Evolutionary conservation across 345 rosid genomes (phyloP).

Genomic region (Euphorbia tirucalli): DNA sequence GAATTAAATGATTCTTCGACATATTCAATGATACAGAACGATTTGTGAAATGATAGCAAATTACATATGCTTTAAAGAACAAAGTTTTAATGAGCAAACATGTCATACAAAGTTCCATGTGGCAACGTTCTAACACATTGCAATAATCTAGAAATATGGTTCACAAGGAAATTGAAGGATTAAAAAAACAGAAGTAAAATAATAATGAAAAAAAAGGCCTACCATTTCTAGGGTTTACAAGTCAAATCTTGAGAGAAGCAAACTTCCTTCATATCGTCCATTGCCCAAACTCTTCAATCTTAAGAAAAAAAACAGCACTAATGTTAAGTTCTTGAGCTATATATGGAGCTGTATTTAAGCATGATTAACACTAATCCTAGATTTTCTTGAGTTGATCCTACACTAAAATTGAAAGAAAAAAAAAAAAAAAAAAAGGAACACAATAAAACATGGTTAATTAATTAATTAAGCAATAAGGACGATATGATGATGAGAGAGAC

Average conservation of each 20-base stretch:
- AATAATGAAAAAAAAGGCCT: not conserved
- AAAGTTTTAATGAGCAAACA: conserved; percentile 14
- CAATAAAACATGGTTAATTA: not conserved
- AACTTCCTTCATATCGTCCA: no score
- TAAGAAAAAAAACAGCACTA: no score
- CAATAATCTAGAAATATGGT: conserved; percentile 7
- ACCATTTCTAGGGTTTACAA: conserved; percentile 39
- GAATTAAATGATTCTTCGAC: no score
- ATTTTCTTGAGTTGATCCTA: conserved; percentile 28
- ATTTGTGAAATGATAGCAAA: not conserved
- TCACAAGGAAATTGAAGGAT: conserved; percentile 10
- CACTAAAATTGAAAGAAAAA: conserved; percentile 24
- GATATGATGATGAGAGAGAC: not conserved
- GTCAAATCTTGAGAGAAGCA: conserved; percentile 7
- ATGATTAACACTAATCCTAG: conserved; percentile 5
- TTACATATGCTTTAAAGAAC: not conserved
- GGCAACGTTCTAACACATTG: conserved; percentile 23
- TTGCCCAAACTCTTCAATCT: no score
- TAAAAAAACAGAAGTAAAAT: not conserved
- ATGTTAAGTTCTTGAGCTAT: no score
- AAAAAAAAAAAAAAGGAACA: conserved; percentile 17
- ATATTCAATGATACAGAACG: no score
- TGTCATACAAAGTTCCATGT: conserved; percentile 21
- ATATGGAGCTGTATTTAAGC: conserved; percentile 16
- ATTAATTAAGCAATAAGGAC: not conserved